Evolutionary conservation across 768 basidiomycete species (phyloP), one percentile per base, ranked within the genome.

Genomic region (Podaxis mareebaensis): DNA sequence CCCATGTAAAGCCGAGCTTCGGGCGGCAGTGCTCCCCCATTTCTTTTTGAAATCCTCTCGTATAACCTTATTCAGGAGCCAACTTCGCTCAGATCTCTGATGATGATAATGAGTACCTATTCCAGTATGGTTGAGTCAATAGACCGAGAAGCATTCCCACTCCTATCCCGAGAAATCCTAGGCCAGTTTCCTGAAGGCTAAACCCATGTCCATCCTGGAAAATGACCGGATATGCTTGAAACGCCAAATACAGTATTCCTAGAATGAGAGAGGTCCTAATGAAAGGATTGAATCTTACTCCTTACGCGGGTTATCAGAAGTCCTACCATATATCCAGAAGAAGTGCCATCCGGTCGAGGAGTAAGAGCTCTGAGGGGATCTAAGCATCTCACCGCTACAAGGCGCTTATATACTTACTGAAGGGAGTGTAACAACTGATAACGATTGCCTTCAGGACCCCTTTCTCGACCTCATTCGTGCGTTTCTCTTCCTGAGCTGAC

Each of bases 1-100:
- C 87, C 90, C 79, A 88, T 86, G 57, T 85, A 69, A 3, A 93
- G 82, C 8, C 85, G 79, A 10, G 80, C 77, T 73, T 93, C 91
- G 0, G 90, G 87, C 0, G 90, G 88, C 0, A 87, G 80, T 46
- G 74, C 69, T 3, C 81, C 83, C 17, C 75, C 74, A 65, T 83
- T 69, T 53, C 75, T 74, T 13, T 67, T 65, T 6, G 79, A 73
- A 65, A 80, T 74, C 24, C 74, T 73, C 30, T 67, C 70, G 59
- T 77, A 78, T 26, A 76, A 67, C 49, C 83, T 85, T 40, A 8
- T 20, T 38, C 22, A 24, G 22, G 20, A 24, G 33, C 28, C 22
- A 51, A 22, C 49, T 24, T 28, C 10, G 13, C 20, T 51, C 24
- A 24, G 11, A 24, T 17, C n/a, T 46, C 12, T 26, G 42, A 44